Percentiles rank a stretch among this genome's conserved stretches.
These are phyloP conservation scores for Globisporangium emineosum DNA, from an alignment of 352 stramenopile species.

Conservation along the genomic window DNA sequence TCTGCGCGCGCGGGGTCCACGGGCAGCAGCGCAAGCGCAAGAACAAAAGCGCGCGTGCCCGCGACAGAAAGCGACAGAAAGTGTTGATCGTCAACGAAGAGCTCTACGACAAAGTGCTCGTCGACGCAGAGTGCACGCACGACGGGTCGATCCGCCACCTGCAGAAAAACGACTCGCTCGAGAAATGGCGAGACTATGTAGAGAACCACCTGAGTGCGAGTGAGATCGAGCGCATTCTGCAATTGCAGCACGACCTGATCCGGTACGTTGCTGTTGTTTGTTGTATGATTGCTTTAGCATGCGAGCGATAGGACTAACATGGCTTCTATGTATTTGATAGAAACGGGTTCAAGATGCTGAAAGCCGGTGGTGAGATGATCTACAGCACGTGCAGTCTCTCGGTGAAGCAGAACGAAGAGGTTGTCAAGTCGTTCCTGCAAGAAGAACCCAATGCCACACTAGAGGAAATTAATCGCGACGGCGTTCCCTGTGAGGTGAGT, in stretches of 20 bases:
- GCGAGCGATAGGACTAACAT: neutral
- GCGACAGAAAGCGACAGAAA: slow-evolving; percentile 48
- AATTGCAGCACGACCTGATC: slow-evolving; percentile 61
- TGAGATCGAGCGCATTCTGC: slow-evolving; percentile 56
- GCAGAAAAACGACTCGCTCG: slow-evolving; percentile 57
- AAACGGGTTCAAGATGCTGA: slow-evolving; percentile 89
- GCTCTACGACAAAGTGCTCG: slow-evolving; percentile 92
- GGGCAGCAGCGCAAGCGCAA: slow-evolving; percentile 72
- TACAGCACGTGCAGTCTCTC: slow-evolving; percentile 96
- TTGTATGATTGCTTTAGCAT: neutral
- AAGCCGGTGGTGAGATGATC: slow-evolving; percentile 86
- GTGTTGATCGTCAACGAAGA: slow-evolving; percentile 20
- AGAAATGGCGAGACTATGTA: slow-evolving; percentile 80
- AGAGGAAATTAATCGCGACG: slow-evolving; percentile 32
- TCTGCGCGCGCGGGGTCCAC: slow-evolving; percentile 35
- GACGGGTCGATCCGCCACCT: slow-evolving; percentile 92
- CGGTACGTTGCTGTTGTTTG: slow-evolving; percentile 16
- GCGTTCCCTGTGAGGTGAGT: slow-evolving; percentile 50
- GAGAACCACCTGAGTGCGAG: slow-evolving; percentile 50
- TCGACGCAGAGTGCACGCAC: slow-evolving; percentile 95
- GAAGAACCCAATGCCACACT: slow-evolving; percentile 34
- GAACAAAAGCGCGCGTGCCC: slow-evolving; percentile 88
- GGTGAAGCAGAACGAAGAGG: slow-evolving; percentile 90
- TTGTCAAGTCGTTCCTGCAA: slow-evolving; percentile 83
- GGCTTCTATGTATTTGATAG: slow-evolving; percentile 10